Evolutionary conservation across 2,329 filamentous ascomycete species (phyloP), one percentile per base, ranked within the genome.

Genomic region (Alternaria sp.): DNA sequence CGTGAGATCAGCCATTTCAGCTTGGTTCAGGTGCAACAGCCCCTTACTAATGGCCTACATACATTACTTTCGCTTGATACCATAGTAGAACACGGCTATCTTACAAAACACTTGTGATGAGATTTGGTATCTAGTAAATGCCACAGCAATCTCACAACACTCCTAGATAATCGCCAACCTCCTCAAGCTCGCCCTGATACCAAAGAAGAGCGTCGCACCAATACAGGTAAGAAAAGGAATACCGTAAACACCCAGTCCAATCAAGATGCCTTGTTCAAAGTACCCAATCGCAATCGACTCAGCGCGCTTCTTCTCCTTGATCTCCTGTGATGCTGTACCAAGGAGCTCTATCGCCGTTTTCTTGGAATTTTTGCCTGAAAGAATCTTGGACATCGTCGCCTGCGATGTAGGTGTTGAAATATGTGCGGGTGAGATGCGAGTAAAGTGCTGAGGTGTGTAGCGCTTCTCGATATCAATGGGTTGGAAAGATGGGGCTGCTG

Each of bases 211-310:
- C 26, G 61, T 54, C 21, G 69, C 68, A 0, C 70, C 68, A 44
- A 77, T 40, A 46, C 70, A 72, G 8, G 66, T 61, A 45, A 76
- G n/a, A 5, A 76, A 11, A 13, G 74, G 74, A 23, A 75, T 58
- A 6, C 69, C 73, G 51, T 68, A 75, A 17, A 80, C 31, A 0
- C 74, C 74, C 46, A 79, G 53, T 2, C 77, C 78, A 26, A 78
- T 72, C 31, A 66, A 72, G 56, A 62, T 75, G 49, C 62, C 77
- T 63, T 68, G 76, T 68, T 62, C 72, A 29, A 74, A 74, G 40
- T 66, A 73, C 0, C 71, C 72, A 42, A 69, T 61, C 1, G 72
- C 68, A 39, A 72, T 71, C 57, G 62, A 70, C 14, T 76, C 71
- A 17, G 73, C 62, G 10, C 77, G 67, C 62, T 78, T 78, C 58